Evolutionary conservation across 352 stramenopile genomes (phyloP).

Genomic region (Aphanomyces euteiches): DNA sequence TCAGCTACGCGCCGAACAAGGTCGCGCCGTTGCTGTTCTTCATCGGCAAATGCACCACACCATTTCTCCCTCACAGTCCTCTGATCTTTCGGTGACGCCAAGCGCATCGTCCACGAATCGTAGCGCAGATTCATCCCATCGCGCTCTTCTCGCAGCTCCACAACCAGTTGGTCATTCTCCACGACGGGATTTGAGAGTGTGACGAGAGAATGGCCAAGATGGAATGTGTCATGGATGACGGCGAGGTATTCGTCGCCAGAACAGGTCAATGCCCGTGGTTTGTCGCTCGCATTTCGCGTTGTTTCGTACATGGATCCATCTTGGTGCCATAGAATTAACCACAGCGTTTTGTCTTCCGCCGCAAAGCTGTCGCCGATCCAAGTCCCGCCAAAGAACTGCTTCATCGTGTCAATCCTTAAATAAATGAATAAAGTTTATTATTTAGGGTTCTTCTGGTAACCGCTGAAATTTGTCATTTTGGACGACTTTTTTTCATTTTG

Average conservation of each 20-base stretch:
- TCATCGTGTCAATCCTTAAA: too few relatives aligned
- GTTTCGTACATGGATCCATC: neutral
- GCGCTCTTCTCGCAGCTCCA: neutral
- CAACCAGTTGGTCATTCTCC: neutral
- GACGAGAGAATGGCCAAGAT: neutral
- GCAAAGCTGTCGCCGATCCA: too few relatives aligned
- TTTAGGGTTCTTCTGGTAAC: too few relatives aligned
- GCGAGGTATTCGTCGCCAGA: neutral
- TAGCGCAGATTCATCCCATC: neutral
- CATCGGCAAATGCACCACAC: neutral
- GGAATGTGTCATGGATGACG: neutral
- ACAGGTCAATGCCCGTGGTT: slow-evolving; percentile 3
- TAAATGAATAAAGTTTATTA: too few relatives aligned
- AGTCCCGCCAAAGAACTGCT: too few relatives aligned
- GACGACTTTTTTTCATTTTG: too few relatives aligned
- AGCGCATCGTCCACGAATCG: slow-evolving; percentile 12
- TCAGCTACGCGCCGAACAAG: neutral
- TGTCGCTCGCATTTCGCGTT: neutral
- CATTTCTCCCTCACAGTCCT: neutral
- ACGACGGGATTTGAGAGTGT: neutral
- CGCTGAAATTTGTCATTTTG: too few relatives aligned
- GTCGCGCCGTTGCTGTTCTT: neutral
- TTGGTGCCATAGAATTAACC: neutral
- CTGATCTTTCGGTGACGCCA: neutral
- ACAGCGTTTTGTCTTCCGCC: neutral